Percentiles rank a stretch among this genome's conserved stretches.
Conservation (phyloP, 371 early-diverging fungal genomes). For the Basidiobolus meristosporus region DNA sequence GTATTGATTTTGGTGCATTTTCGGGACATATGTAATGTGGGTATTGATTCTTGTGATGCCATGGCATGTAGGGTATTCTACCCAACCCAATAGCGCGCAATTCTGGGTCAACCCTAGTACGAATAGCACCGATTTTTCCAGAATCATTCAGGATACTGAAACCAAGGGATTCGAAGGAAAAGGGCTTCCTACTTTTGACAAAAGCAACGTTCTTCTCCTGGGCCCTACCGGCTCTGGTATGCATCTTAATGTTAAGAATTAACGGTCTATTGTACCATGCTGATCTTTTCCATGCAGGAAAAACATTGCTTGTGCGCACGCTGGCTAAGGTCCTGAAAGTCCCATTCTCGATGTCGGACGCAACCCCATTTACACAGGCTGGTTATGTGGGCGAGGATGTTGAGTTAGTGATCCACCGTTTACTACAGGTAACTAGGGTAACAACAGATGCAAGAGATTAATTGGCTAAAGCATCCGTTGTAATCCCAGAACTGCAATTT, state of each 20-base stretch:
- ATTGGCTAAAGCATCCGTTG: too few relatives aligned
- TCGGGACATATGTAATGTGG: too few relatives aligned
- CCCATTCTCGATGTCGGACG: conserved; percentile 82
- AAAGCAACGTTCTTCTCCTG: conserved; percentile 71
- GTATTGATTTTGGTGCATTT: too few relatives aligned
- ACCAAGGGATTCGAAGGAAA: too few relatives aligned
- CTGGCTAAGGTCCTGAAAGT: conserved; percentile 71
- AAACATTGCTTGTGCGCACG: conserved; percentile 70
- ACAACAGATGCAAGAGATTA: too few relatives aligned
- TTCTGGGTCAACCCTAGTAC: too few relatives aligned
- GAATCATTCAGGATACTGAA: too few relatives aligned
- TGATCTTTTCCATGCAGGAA: conserved; percentile 22
- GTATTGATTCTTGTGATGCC: too few relatives aligned
- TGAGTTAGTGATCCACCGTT: conserved; percentile 63
- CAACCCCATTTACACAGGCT: conserved; percentile 81
- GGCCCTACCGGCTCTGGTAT: conserved; percentile 76
- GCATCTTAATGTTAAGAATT: conserved; percentile 7
- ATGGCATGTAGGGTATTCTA: too few relatives aligned
- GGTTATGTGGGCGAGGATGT: conserved; percentile 93
- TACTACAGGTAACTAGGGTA: too few relatives aligned
- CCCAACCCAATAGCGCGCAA: too few relatives aligned
- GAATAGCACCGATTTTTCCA: too few relatives aligned
- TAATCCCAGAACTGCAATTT: conserved; percentile 73
- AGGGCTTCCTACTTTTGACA: conserved; percentile 60
- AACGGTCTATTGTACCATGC: conserved; percentile 1